Conservation (phyloP, 2,329 filamentous ascomycete species). For the Sordariomycetes sp. region DNA sequence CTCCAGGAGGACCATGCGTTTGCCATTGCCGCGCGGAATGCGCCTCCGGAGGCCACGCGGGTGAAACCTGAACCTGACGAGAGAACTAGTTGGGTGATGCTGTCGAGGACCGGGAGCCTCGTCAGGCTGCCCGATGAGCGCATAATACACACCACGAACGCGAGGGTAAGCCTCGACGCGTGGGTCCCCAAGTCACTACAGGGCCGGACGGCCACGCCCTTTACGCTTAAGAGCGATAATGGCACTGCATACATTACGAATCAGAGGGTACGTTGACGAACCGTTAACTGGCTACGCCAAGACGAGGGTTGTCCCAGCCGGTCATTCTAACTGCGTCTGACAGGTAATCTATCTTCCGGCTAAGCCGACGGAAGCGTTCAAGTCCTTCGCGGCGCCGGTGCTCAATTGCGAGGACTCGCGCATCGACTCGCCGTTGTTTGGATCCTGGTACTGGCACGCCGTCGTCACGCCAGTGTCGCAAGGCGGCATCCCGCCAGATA, state of each 20-base stretch:
- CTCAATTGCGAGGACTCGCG: constrained; percentile 79
- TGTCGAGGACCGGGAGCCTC: constrained; percentile 59
- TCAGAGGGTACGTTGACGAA: constrained; percentile 52
- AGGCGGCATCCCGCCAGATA: constrained; percentile 65
- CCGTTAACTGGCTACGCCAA: neutral
- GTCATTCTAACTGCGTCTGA: neutral
- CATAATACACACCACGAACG: constrained; percentile 66
- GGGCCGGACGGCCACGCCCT: constrained; percentile 24
- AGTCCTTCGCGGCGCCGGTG: constrained; percentile 82
- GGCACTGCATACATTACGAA: constrained; percentile 75
- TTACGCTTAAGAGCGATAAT: constrained; percentile 46
- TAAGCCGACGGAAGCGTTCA: constrained; percentile 53
- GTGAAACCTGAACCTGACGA: constrained; percentile 33
- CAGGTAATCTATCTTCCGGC: constrained; percentile 81
- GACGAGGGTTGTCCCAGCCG: neutral
- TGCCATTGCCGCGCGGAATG: constrained; percentile 24
- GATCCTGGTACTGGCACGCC: constrained; percentile 80
- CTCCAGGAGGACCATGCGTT: constrained; percentile 29
- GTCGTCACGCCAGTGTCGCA: constrained; percentile 68
- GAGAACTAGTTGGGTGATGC: constrained; percentile 74
- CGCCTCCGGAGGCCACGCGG: constrained; percentile 13
- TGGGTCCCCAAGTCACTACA: constrained; percentile 56
- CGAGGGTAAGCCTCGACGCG: constrained; percentile 64
- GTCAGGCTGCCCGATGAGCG: constrained; percentile 76
- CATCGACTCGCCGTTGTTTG: constrained; percentile 81